phyloP scores from a whole-genome alignment of 495 filamentous ascomycete species.

The Penicillium macrosclerotiorum region DNA sequence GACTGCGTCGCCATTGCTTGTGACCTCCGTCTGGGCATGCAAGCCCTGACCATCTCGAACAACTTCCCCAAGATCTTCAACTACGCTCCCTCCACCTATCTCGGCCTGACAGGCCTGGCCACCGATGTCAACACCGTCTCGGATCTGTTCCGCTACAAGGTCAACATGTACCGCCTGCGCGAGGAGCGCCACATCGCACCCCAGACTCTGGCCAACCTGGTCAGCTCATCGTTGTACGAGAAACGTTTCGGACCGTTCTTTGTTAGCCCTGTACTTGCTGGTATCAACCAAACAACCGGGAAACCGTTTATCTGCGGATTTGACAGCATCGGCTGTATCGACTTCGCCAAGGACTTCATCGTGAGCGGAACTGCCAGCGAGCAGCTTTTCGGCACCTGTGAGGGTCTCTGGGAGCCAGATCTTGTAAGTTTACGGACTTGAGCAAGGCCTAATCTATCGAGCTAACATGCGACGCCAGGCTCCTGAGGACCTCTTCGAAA shows the following conservation, averaged over 20 bases:
- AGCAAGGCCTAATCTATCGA: not conserved
- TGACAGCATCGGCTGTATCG: conserved; percentile 98
- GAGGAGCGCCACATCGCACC: conserved; percentile 96
- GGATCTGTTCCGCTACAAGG: conserved; percentile 98
- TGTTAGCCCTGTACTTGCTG: conserved; percentile 89
- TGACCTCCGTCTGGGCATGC: conserved; percentile 95
- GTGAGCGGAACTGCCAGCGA: conserved; percentile 94
- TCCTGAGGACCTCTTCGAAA: conserved; percentile 96
- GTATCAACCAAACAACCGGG: conserved; percentile 86
- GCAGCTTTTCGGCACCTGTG: conserved; percentile 97
- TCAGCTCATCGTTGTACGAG: conserved; percentile 88
- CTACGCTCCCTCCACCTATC: conserved; percentile 86
- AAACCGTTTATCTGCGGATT: conserved; percentile 98
- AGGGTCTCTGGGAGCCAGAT: conserved; percentile 97
- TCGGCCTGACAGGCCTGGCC: conserved; percentile 94
- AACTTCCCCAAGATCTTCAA: conserved; percentile 99
- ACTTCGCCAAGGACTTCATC: conserved; percentile 99
- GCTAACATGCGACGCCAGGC: conserved; percentile 51
- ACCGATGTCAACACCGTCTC: conserved; percentile 93
- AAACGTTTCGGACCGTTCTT: conserved; percentile 94
- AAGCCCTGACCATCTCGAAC: conserved; percentile 95
- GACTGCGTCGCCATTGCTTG: conserved; percentile 99
- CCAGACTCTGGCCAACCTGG: conserved; percentile 92
- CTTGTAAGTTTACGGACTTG: conserved; percentile 60
- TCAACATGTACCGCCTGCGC: conserved; percentile 98